Evolutionary conservation across 768 basidiomycete genomes (phyloP), one percentile per base, ranked within the genome.

Genomic region (Psilocybe subaeruginosa): DNA sequence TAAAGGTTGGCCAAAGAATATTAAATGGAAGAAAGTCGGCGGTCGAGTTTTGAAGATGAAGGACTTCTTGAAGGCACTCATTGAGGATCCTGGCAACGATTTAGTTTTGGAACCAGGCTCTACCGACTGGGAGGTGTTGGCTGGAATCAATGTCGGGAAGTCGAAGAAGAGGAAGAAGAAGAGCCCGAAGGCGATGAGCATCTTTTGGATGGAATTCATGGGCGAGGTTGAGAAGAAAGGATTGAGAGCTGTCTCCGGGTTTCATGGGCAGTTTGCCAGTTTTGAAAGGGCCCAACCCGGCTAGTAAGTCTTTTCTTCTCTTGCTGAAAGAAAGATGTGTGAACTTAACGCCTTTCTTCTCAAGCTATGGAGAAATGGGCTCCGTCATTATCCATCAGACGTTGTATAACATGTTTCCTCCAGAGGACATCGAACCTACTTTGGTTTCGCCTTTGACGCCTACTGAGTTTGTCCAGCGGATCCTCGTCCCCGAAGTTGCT

Each of bases 401-500:
- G 0, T 79, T 97, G 11, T 88, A 87, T 67, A 81, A 86, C 67
- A 78, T 93, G 58, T 93, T 93, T 66, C 91, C 93, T 1, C 85
- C 84, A 0, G 70, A 80, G 3, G 74, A 80, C 0, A 82, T 92
- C 49, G 77, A 86, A 58, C 77, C 84, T 0, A 69, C 75, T n/a
- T 72, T 79, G 9, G 82, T 87, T 27, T 72, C 79, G 0, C 90
- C 96, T 0, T 82, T 98, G 23, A 84, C 86, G 1, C 79, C 87
- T 0, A 82, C 85, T 35, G 89, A 93, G 60, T 97, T 95, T 69
- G 80, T 94, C 39, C 87, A 90, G 41, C 87, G 88, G 14, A 82
- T 98, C 31, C 83, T 99, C n/a, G 87, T 98, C 2, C 97, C 97
- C 1, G 96, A 98, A 74, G 86, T 90, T 0, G 93, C 90, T 0